Evolutionary conservation across 1,139 yeast genomes (phyloP).

Genomic region (Hansenula sp.): DNA sequence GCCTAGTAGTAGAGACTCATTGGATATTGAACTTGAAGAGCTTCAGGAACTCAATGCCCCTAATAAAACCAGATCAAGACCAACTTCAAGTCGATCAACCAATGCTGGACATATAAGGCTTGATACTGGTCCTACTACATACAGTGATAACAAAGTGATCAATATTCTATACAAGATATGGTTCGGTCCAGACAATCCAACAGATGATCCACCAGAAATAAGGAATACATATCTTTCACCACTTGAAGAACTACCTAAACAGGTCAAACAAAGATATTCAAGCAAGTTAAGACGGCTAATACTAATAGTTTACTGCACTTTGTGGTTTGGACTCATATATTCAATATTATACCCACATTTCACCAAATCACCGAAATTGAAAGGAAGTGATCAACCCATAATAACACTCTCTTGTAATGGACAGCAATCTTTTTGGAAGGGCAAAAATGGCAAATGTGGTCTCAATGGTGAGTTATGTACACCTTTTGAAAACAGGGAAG

Average conservation of each 20-base stretch:
- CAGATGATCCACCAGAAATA: constrained; percentile 44
- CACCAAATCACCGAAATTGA: constrained; percentile 22
- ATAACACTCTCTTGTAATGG: constrained; percentile 39
- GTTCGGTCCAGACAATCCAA: constrained; percentile 48
- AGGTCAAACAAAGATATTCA: constrained; percentile 31
- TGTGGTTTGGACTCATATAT: constrained; percentile 24
- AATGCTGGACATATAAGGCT: constrained; percentile 2
- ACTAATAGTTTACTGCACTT: constrained; percentile 33
- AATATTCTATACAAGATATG: constrained; percentile 28
- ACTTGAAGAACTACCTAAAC: constrained; percentile 39
- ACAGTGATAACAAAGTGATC: not conserved
- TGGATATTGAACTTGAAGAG: not conserved
- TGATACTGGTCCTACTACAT: not conserved
- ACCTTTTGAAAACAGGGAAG: constrained; percentile 40
- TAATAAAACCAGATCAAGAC: not conserved
- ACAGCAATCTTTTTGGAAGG: constrained; percentile 56
- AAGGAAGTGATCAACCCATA: constrained; percentile 20
- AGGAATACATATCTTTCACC: constrained; percentile 16
- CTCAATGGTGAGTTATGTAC: constrained; percentile 57
- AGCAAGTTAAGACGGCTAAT: constrained; percentile 25
- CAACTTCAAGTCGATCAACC: not conserved
- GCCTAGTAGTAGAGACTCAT: constrained; percentile 1
- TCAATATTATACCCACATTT: constrained; percentile 24
- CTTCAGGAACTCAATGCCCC: not conserved
- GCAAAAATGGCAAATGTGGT: constrained; percentile 77